phyloP scores from a whole-genome alignment of 2,329 filamentous ascomycete genomes.

The Parafenestella ontariensis region DNA sequence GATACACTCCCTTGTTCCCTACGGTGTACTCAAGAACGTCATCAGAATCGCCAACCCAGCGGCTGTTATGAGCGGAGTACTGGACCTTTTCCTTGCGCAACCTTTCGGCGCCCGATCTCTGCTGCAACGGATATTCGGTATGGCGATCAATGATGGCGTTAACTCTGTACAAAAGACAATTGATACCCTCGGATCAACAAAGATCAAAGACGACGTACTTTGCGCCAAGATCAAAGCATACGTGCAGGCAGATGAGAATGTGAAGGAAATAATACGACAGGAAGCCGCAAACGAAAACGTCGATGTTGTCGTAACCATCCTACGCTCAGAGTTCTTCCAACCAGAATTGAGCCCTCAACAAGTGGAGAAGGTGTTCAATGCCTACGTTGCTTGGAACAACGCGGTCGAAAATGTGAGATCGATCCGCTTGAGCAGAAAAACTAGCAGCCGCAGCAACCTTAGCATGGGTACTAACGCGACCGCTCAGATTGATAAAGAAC shows the following conservation, averaged over 20 bases:
- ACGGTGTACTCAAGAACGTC: conserved; percentile 92
- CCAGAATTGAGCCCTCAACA: conserved; percentile 77
- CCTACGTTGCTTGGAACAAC: conserved; percentile 94
- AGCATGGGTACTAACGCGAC: conserved; percentile 35
- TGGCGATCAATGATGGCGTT: conserved; percentile 91
- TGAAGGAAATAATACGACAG: conserved; percentile 75
- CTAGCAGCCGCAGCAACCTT: conserved; percentile 41
- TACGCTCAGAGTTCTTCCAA: conserved; percentile 78
- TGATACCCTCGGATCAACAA: conserved; percentile 70
- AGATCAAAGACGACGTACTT: conserved; percentile 82
- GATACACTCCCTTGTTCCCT: conserved; percentile 94
- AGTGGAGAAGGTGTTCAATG: conserved; percentile 86
- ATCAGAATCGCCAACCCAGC: conserved; percentile 96
- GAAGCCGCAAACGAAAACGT: conserved; percentile 77
- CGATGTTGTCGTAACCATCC: conserved; percentile 84
- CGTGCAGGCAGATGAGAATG: conserved; percentile 73
- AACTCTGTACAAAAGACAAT: conserved; percentile 85
- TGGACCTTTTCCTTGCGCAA: conserved; percentile 95
- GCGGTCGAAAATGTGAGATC: conserved; percentile 77
- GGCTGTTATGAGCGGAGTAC: conserved; percentile 92
- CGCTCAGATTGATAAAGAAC: conserved; percentile 73
- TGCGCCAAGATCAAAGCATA: conserved; percentile 84
- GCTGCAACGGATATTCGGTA: conserved; percentile 91
- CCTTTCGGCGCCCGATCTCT: conserved; percentile 90
- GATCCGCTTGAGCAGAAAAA: conserved; percentile 40